phyloP scores from a whole-genome alignment of 768 basidiomycete species.

The Mycena vitilis region DNA sequence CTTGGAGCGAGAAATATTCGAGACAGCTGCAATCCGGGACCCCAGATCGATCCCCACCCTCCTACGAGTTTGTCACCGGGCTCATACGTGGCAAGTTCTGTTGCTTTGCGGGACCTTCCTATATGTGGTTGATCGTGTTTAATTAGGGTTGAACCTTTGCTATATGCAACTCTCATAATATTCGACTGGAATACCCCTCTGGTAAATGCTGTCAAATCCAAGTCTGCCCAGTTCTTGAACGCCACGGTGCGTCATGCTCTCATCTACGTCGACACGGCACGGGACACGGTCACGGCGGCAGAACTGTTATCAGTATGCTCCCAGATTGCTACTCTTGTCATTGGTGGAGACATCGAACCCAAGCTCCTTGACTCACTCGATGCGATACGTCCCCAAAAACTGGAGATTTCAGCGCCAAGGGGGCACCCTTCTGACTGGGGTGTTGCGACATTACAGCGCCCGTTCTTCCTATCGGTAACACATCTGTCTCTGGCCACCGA shows the following conservation, averaged over 20 bases:
- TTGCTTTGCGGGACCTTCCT: background rate
- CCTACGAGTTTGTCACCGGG: conserved; percentile 3
- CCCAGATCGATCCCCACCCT: background rate
- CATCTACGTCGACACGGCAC: no score
- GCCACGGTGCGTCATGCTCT: background rate
- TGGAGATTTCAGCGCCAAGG: background rate
- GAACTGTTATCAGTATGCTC: background rate
- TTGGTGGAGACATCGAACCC: background rate
- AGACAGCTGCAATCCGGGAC: background rate
- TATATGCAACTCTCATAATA: background rate
- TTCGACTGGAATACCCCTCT: background rate
- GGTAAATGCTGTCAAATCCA: background rate
- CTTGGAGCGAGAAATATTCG: conserved; percentile 2
- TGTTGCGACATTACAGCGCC: background rate
- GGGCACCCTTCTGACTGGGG: background rate
- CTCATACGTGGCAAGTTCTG: conserved; percentile 7
- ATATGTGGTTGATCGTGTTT: background rate
- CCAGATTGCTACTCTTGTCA: background rate
- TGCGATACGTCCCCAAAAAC: background rate
- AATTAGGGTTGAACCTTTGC: background rate
- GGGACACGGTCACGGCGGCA: no score
- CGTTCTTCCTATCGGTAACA: background rate
- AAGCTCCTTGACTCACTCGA: background rate
- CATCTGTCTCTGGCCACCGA: background rate
- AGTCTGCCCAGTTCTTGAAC: background rate